Base-by-base conservation (phyloP, 192 early-diverging fungal genomes). In the Coemansia sp. region DNA sequence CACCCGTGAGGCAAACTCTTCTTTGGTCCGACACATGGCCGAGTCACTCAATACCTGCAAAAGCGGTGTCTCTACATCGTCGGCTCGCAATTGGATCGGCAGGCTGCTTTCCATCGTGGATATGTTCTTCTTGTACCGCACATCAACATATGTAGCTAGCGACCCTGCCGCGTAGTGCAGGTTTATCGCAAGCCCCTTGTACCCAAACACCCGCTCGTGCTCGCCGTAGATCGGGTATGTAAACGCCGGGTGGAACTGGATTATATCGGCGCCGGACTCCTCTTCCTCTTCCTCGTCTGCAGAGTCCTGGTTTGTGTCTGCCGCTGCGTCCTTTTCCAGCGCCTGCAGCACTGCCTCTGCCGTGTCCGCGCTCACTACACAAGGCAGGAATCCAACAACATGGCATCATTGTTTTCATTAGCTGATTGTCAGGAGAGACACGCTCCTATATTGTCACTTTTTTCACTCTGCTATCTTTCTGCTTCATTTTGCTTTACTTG, bases 181-280 rank as follows among this genome's bases (percentile, higher is more conserved):
- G 61, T 89, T 85, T 61, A 94, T 88, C 32, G 71, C 61, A 60
- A 97, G 77, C 40, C 89, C 87, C 76, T 93, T 94, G 82, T 93
- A 98, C 38, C 96, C 96, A 61, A 91, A 95, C 17, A 95, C 86
- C 22, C 87, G 86, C 75, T 97, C 92, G 50, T 94, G 88, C 56
- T 91, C 86, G 8, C 94, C 94, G 82, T 93, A 97, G 29, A 97
- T 84, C 18, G 89, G 89, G 74, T 97, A 94, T 4, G 94, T 94
- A 67, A 89, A 97, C 32, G 81, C 84, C 14, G 95, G 95, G 61
- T 89, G 86, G 77, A 96, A 94, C 66, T 76, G 62, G 61, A 82
- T 73, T 29, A 76, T 65, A 32, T 65, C 67, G 18, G 54, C 63
- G 6, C 69, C 74, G 0, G 82, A 75, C 0, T 72, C 76, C 20